Evolutionary conservation across 2,329 filamentous ascomycete species (phyloP).

Genomic region (Atkinsonella texensis): DNA sequence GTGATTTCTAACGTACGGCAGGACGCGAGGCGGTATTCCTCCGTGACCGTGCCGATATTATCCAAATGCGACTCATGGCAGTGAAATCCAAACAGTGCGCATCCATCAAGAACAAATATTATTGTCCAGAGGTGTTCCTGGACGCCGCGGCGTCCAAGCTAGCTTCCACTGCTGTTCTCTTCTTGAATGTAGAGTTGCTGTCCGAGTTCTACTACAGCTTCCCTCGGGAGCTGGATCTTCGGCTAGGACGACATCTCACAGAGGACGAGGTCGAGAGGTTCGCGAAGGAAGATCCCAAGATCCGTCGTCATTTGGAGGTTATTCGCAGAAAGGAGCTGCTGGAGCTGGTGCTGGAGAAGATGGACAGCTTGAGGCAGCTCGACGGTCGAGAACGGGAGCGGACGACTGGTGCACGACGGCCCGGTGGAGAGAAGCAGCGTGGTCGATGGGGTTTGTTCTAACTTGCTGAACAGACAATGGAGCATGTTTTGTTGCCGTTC

Average conservation of each 20-base stretch:
- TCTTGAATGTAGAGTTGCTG: conserved; percentile 91
- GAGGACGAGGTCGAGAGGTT: conserved; percentile 78
- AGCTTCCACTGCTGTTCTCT: conserved; percentile 87
- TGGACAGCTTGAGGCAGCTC: conserved; percentile 77
- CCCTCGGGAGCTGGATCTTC: conserved; percentile 77
- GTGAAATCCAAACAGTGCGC: conserved; percentile 86
- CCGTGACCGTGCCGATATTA: conserved; percentile 76
- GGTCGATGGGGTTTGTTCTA: conserved; percentile 40
- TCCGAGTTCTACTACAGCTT: conserved; percentile 98
- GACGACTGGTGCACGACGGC: conserved; percentile 11
- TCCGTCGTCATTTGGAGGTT: conserved; percentile 79
- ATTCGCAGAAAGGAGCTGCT: conserved; percentile 86
- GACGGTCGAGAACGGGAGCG: conserved; percentile 60
- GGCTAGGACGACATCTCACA: conserved; percentile 69
- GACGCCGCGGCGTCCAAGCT: conserved; percentile 93
- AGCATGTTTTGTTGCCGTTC: not conserved
- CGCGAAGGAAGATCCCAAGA: conserved; percentile 84
- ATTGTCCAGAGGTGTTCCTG: conserved; percentile 95
- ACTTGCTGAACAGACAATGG: not conserved
- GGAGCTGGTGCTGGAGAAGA: conserved; percentile 88
- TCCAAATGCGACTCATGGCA: conserved; percentile 80
- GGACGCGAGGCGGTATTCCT: conserved; percentile 91
- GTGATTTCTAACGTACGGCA: conserved; percentile 25
- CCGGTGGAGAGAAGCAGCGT: conserved; percentile 26
- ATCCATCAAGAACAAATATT: conserved; percentile 78